A percentile compares a stretch with the other conserved stretches of the same genome.
Conservation (phyloP, 768 basidiomycete genomes). For the Mycena pura region DNA sequence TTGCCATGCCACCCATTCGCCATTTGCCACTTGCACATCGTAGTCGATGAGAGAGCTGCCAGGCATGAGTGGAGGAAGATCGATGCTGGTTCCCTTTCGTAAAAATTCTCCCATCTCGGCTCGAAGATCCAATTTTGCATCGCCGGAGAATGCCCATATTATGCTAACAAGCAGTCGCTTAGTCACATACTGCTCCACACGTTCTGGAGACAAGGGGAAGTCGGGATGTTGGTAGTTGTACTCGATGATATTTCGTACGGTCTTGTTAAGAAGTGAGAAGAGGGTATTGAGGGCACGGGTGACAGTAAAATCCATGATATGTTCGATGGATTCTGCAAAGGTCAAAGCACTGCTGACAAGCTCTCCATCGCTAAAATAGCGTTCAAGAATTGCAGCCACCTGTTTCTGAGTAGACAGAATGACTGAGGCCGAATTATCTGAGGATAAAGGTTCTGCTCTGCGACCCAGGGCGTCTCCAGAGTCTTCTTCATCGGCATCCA, state of each 20-base stretch:
- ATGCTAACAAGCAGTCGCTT: constrained; percentile 91
- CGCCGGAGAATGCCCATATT: constrained; percentile 98
- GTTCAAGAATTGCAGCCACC: constrained; percentile 75
- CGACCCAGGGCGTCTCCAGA: constrained; percentile 65
- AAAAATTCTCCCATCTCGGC: constrained; percentile 91
- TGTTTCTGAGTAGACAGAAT: constrained; percentile 79
- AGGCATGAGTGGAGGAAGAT: constrained; percentile 76
- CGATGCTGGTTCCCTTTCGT: constrained; percentile 84
- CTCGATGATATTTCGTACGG: constrained; percentile 89
- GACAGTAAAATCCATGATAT: constrained; percentile 98
- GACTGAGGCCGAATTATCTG: constrained; percentile 61
- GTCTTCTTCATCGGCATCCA: constrained; percentile 93
- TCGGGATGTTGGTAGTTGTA: constrained; percentile 96
- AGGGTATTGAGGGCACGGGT: constrained; percentile 94
- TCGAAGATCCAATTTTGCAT: constrained; percentile 89
- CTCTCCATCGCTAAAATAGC: constrained; percentile 83
- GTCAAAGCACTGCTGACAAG: constrained; percentile 80
- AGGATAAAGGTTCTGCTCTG: constrained; percentile 52
- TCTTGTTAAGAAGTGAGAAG: constrained; percentile 97
- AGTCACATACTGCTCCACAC: constrained; percentile 88
- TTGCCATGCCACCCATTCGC: constrained; percentile 94
- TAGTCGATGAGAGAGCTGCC: constrained; percentile 93
- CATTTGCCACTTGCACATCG: constrained; percentile 86
- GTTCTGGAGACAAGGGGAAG: constrained; percentile 87
- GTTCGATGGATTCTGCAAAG: constrained; percentile 86